These are phyloP conservation scores for Bidens hawaiensis DNA, from an alignment of 140 eudicot species.

Conservation along the genomic window DNA sequence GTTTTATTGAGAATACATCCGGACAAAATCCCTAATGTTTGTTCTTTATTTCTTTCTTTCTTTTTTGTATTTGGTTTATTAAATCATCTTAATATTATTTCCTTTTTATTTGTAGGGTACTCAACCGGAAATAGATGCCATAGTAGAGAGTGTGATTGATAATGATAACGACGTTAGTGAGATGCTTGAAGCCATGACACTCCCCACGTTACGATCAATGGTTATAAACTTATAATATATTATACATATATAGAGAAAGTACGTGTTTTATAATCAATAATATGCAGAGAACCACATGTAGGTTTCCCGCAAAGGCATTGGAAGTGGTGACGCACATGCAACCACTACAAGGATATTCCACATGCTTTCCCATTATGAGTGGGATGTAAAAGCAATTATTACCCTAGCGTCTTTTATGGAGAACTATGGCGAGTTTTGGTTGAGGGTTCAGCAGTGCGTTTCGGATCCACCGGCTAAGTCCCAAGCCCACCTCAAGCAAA, in stretches of 20 bases:
- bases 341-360: constrained; percentile 57
- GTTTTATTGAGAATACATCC: constrained; percentile 51
- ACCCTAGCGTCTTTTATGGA: constrained; percentile 76
- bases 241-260: no score
- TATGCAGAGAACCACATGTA: constrained; percentile 4
- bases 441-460: constrained; percentile 64
- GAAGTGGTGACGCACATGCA: constrained; percentile 67
- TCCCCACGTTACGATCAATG: constrained; percentile 33
- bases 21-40: constrained; percentile 5
- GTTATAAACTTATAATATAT: no score
- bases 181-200: constrained; percentile 56
- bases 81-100: not conserved
- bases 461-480: constrained; percentile 74
- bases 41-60: no score
- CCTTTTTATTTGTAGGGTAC: constrained; percentile 29
- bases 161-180: constrained; percentile 43
- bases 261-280: no score
- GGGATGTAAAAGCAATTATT: constrained; percentile 87
- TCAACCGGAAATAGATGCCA: constrained; percentile 46
- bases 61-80: no score
- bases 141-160: constrained; percentile 40
- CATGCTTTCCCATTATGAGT: constrained; percentile 59
- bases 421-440: constrained; percentile 84
- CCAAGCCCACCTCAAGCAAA: constrained; percentile 64
- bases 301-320: constrained; percentile 71